Evolutionary conservation across 805 yeast genomes (phyloP), one percentile per base, ranked within the genome.

Genomic region (Yarrowia sp.): DNA sequence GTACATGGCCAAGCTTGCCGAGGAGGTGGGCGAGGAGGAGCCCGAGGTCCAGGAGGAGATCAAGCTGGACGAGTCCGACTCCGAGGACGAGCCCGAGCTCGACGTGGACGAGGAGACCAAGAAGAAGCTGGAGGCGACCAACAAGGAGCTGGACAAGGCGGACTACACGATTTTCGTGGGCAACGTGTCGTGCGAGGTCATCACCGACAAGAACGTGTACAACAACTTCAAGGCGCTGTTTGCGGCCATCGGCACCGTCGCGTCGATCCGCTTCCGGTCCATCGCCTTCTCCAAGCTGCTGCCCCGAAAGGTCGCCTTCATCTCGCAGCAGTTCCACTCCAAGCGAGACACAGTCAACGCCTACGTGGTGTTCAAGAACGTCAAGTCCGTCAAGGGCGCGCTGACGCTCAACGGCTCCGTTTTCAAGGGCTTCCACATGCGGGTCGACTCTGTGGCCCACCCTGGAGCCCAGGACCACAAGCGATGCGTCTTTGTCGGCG

Each of bases 371-470:
- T 93, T 81, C 76, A 79, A 80, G 14, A 66, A 68, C 35, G 79
- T 79, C 22, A 82, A 81, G 66, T 78, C 81, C 5, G 73, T 76
- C 5, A 70, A 71, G 55, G 78, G 81, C 9, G 75, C 82, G 1
- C 70, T 79, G 36, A 67, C 71, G 47, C 72, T 86, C 58, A 94
- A 94, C 71, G 96, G 89, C 42, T 70, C 77, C 4, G 77, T 87
- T 12, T 88, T 90, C 71, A 79, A 80, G 62, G 82, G 81, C 53
- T 85, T 85, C 72, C 99, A 94, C 73, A 69, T 94, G 47, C 82
- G 97, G 70, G 93, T 93, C 12, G 99, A 94, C 72, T 91, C 91
- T 63, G 88, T 92, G n/a, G 82, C 96, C 0, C 96, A 91, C 72
- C 98, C 99, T 19, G 78, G 90, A 1, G 84, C 86, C 65, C 91